Evolutionary conservation across 768 basidiomycete species (phyloP), one percentile per base, ranked within the genome.

Genomic region (Xerocomellus dryophilus): DNA sequence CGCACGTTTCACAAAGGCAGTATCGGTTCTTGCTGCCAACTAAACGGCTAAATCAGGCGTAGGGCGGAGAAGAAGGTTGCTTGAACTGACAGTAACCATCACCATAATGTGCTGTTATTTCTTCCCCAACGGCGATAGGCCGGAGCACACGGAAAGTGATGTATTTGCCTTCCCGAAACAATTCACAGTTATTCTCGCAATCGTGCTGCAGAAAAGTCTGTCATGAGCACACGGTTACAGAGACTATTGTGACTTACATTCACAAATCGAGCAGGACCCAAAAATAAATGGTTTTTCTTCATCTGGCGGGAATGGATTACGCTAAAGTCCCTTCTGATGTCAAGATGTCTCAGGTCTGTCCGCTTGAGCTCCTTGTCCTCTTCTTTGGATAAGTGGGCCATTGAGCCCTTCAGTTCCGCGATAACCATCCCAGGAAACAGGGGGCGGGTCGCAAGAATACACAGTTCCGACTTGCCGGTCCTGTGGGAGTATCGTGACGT

Each of bases 201-300:
- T 93, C 91, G 68, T 93, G 91, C 91, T 92, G 69, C 59, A 50
- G n/a, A 43, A 23, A 47, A 45, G 32, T 44, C 39, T 44, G 43
- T 20, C 46, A 41, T 44, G 20, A 55, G 53, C 20, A 21, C 17
- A 31, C 38, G 29, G 14, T 46, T 40, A 45, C 43, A 29, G 7
- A 51, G 27, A 42, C 23, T 14, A 42, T 20, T 34, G 59, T 49
- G 38, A 73, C 88, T 79, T 71, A 93, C 91, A 68, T 93, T 93
- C 57, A 93, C 91, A 74, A 93, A 93, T 66, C 91, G 86, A 73
- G 91, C 92, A 47, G 91, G 92, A 10, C 91, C 91, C 67, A 93
- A 76, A 75, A 93, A 93, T 65, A 93, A 77, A 74, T 93, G 90
- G 64, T 91, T 93, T 73, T 90, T 90, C 77, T 93, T 93, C 81